These are phyloP conservation scores for Gossypium thurberi DNA, from an alignment of 345 rosid genomes.

Conservation along the genomic window DNA sequence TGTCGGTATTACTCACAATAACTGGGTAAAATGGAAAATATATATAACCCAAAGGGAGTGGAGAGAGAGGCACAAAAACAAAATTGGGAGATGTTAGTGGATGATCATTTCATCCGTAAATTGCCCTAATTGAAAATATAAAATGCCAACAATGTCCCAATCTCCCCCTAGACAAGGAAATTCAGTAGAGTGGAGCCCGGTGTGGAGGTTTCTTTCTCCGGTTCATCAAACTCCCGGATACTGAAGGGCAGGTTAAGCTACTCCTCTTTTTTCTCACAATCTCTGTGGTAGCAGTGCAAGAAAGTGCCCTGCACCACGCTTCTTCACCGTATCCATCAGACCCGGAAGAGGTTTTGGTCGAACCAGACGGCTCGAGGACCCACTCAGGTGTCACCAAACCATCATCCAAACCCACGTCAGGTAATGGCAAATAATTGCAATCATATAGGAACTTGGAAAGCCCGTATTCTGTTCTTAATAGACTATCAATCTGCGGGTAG, in stretches of 20 bases:
- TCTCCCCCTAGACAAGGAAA: not conserved
- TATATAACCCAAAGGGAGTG: not conserved
- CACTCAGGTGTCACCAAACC: slow-evolving; percentile 51
- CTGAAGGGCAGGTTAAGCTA: slow-evolving; percentile 40
- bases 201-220: slow-evolving; percentile 78
- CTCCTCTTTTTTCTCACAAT: slow-evolving; percentile 77
- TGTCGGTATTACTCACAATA: not conserved
- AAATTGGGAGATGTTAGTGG: slow-evolving; percentile 21
- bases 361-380: slow-evolving; percentile 51
- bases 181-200: slow-evolving; percentile 75
- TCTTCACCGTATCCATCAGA: slow-evolving; percentile 50
- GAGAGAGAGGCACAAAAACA: slow-evolving; percentile 10
- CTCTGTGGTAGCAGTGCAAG: slow-evolving; percentile 63
- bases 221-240: slow-evolving; percentile 35
- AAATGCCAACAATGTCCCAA: not conserved
- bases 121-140: slow-evolving; percentile 10
- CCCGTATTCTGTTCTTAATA: slow-evolving; percentile 48
- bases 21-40: not conserved
- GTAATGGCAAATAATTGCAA: slow-evolving; percentile 56
- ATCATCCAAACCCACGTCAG: slow-evolving; percentile 45
- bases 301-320: slow-evolving; percentile 41
- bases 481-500: slow-evolving; percentile 42
- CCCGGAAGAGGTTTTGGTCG: slow-evolving; percentile 52
- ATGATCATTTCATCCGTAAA: slow-evolving; percentile 3
- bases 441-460: slow-evolving; percentile 52